Evolutionary conservation across 805 yeast genomes (phyloP).

Genomic region (Candida golubevii): DNA sequence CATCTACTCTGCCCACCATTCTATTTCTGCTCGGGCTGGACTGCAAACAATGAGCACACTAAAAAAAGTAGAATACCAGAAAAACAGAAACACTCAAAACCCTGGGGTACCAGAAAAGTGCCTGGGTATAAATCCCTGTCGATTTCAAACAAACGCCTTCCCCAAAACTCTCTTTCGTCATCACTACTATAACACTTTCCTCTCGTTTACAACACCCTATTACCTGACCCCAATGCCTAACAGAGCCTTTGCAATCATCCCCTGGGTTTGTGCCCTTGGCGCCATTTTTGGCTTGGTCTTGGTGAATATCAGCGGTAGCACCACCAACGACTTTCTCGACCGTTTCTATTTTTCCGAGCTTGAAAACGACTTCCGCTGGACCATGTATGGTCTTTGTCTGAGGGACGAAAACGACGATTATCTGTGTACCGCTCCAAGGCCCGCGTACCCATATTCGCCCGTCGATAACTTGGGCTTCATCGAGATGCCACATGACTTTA

Average conservation of each 20-base stretch:
- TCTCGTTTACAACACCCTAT: too few species aligned
- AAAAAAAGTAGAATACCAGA: too few species aligned
- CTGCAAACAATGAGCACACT: too few species aligned
- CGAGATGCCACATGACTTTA: slow-evolving; percentile 49
- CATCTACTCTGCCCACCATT: too few species aligned
- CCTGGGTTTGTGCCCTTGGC: slow-evolving; percentile 23
- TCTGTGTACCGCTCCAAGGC: slow-evolving; percentile 17
- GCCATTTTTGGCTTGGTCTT: slow-evolving; percentile 22
- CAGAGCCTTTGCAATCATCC: slow-evolving; percentile 11
- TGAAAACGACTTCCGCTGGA: slow-evolving; percentile 25
- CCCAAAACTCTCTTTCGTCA: too few species aligned
- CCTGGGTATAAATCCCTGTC: too few species aligned
- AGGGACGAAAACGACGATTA: slow-evolving; percentile 15
- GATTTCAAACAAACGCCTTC: too few species aligned
- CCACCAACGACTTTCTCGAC: slow-evolving; percentile 17
- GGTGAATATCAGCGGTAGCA: slow-evolving; percentile 26
- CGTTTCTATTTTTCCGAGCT: slow-evolving; percentile 27
- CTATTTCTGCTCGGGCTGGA: too few species aligned
- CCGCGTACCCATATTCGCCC: slow-evolving; percentile 34
- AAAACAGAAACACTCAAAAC: too few species aligned
- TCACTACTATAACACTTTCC: too few species aligned
- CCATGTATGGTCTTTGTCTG: slow-evolving; percentile 24
- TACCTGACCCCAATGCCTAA: too few species aligned
- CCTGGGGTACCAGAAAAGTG: too few species aligned
- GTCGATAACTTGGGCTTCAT: slow-evolving; percentile 21